Percentiles rank a stretch among this genome's conserved stretches.
Evolutionary conservation across 75 land plant genomes (phyloP).

Genomic region (Pinus tabuliformis): DNA sequence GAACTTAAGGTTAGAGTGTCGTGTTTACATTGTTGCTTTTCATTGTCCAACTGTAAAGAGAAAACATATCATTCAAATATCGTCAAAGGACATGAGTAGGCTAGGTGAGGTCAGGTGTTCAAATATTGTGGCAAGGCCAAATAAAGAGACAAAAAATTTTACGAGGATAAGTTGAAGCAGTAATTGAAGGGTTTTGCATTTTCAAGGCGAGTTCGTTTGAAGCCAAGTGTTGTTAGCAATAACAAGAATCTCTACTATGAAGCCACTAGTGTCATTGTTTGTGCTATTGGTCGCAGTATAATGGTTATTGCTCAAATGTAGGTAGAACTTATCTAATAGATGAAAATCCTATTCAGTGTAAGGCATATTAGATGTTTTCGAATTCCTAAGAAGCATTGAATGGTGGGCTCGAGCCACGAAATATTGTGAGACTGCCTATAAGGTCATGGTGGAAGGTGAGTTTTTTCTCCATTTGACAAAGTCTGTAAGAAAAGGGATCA

Average conservation of each 20-base stretch:
- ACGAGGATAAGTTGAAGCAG: too few species aligned
- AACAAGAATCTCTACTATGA: conserved; percentile 86
- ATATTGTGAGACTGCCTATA: conserved; percentile 52
- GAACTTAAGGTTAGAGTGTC: too few species aligned
- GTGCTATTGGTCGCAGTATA: conserved; percentile 82
- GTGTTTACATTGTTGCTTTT: too few species aligned
- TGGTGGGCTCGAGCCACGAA: conserved; percentile 65
- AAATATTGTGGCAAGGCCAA: too few species aligned
- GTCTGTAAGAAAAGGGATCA: conserved; percentile 85
- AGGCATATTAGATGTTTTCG: conserved; percentile 75
- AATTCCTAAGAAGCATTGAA: conserved; percentile 90
- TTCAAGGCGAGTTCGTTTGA: conserved; percentile 68
- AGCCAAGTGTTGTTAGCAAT: conserved; percentile 88
- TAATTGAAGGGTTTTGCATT: too few species aligned
- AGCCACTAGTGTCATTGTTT: conserved; percentile 80
- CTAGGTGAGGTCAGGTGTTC: too few species aligned
- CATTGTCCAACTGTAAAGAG: too few species aligned
- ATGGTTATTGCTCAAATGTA: conserved; percentile 81
- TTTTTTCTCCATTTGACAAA: conserved; percentile 60
- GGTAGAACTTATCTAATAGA: conserved; percentile 78
- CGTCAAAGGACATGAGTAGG: too few species aligned
- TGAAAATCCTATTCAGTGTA: conserved; percentile 60
- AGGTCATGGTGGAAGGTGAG: conserved; percentile 60
- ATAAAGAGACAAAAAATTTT: too few species aligned
- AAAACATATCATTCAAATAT: too few species aligned